Base-by-base conservation (phyloP, 2,329 filamentous ascomycete species). In the Alternaria metachromatica region DNA sequence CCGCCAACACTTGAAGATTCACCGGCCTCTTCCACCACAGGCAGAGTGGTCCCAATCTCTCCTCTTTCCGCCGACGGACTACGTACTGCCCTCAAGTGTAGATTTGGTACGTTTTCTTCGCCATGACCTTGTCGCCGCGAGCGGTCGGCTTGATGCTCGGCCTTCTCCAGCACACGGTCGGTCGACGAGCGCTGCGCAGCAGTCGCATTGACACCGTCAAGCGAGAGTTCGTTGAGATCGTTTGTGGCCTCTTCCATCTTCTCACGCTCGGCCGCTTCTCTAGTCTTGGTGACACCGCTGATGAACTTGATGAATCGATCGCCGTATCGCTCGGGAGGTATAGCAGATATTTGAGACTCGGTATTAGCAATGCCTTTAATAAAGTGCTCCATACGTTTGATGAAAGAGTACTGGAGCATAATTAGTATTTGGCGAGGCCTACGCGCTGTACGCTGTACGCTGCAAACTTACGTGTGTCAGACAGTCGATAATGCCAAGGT, bases 401-500 rank as follows among this genome's bases (percentile, higher is more conserved):
- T 88, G 68, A 94, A 89, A 70, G 94, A 94, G 80, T 98, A 99
- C 93, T 97, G 73, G 25, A 20, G 25, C 4, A n/a, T 57, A 53
- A 60, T 82, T 74, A 80, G 76, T 64, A 59, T 60, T 1, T 9
- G 21, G 3, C 8, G 8, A 13, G 21, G 3, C 9, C 1, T 11
- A n/a, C 10, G 6, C 11, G 4, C 23, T 6, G 30, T 9, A 15
- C 33, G 43, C 30, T 12, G 10, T 7, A n/a, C 37, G 43, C 33
- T 13, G 11, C 11, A 53, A 58, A 57, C 92, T 88, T 87, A 97
- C 94, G 80, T 97, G 93, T 73, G 96, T 99, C 74, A 99, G 85
- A 80, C 96, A 99, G 81, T 99, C 96, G 80, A 99, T 99, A 73
- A 99, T 96, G 37, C 96, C 96, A 8, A 99, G 88, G 78, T 99